Evolutionary conservation across 2,329 filamentous ascomycete genomes (phyloP).

Genomic region (Pezicula carpinea): DNA sequence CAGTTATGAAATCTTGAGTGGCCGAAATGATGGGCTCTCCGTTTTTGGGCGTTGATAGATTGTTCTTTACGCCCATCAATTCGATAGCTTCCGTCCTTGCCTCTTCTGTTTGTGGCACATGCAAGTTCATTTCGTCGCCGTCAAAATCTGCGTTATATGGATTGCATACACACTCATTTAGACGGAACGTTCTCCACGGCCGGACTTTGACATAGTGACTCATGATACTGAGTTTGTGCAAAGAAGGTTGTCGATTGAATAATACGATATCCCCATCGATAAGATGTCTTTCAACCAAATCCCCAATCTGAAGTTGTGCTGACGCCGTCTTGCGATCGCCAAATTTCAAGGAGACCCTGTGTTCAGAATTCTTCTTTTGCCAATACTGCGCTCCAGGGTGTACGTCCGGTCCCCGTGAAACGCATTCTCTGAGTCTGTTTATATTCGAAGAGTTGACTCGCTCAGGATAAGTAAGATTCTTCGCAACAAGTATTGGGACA

Average conservation of each 20-base stretch:
- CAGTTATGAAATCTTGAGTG: constrained; percentile 99
- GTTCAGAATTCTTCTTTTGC: constrained; percentile 62
- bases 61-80: constrained; percentile 97
- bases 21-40: constrained; percentile 97
- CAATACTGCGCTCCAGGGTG: constrained; percentile 89
- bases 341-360: constrained; percentile 73
- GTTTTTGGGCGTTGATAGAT: constrained; percentile 92
- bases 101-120: constrained; percentile 97
- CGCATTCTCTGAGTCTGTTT: constrained; percentile 68
- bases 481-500: constrained; percentile 85
- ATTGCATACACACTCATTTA: constrained; percentile 97
- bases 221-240: constrained; percentile 98
- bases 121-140: constrained; percentile 98
- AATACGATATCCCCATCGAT: constrained; percentile 94
- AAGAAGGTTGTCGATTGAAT: constrained; percentile 95
- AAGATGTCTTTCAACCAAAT: constrained; percentile 89
- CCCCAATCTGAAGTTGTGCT: constrained; percentile 72
- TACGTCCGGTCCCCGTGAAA: constrained; percentile 69
- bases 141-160: constrained; percentile 99
- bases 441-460: constrained; percentile 81
- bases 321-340: constrained; percentile 71
- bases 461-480: constrained; percentile 94
- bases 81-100: constrained; percentile 92
- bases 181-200: constrained; percentile 90
- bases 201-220: constrained; percentile 90